phyloP scores from a whole-genome alignment of 169 alveolate genomes.

The Prorocentrum cordatum region DNA sequence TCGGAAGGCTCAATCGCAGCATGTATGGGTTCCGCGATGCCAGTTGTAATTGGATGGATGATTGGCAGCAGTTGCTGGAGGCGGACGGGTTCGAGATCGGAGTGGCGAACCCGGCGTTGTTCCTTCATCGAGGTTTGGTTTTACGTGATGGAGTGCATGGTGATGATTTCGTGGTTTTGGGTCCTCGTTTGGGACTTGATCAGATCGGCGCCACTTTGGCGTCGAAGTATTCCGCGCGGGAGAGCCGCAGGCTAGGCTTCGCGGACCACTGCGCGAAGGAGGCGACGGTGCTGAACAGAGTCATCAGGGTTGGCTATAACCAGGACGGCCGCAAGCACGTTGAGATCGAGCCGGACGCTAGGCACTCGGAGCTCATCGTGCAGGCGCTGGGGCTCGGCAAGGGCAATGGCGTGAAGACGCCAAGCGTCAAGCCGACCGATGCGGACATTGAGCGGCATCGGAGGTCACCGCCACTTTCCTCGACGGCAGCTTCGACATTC shows the following conservation, averaged over 20 bases:
- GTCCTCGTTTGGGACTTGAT: not conserved
- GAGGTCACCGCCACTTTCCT: not conserved
- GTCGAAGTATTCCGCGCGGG: not conserved
- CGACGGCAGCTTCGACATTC: not conserved
- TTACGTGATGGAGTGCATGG: constrained; percentile 8
- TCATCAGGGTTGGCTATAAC: not conserved
- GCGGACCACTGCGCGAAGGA: not conserved
- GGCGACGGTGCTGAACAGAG: constrained; percentile 3
- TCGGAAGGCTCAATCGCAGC: not conserved
- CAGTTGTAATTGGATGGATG: constrained; percentile 15
- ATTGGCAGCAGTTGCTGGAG: not conserved
- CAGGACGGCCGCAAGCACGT: not conserved
- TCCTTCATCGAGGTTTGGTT: not conserved
- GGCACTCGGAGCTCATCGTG: not conserved
- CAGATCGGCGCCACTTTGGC: not conserved
- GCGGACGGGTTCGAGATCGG: constrained; percentile 5
- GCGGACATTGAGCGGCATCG: not conserved
- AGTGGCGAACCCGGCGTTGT: constrained; percentile 33
- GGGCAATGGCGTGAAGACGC: not conserved
- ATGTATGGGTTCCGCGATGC: constrained; percentile 32
- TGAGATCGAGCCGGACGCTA: not conserved
- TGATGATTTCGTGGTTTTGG: constrained; percentile 17
- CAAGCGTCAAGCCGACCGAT: not conserved
- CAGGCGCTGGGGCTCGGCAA: not conserved
- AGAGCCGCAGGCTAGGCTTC: constrained; percentile 10